These are phyloP conservation scores for Penicillium roqueforti DNA, from an alignment of 495 filamentous ascomycete species.

Conservation along the genomic window DNA sequence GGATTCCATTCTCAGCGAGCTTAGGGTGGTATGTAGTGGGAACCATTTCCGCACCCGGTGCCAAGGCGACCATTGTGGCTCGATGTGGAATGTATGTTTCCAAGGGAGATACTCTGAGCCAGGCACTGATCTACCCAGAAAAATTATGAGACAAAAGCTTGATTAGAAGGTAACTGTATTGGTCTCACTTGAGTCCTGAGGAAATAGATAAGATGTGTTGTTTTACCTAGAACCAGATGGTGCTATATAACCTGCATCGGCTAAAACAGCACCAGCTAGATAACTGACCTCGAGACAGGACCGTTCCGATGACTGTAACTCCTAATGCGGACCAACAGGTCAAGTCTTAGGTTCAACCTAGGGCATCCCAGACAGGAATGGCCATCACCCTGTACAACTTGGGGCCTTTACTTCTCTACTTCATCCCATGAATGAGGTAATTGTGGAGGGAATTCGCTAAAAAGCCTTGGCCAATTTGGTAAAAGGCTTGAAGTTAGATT, in stretches of 20 bases:
- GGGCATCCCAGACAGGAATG: slow-evolving; percentile 1
- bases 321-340: slow-evolving; percentile 22
- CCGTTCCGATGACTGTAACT: slow-evolving; percentile 22
- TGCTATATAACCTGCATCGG: slow-evolving; percentile 18
- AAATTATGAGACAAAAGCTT: background rate
- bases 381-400: slow-evolving; percentile 21
- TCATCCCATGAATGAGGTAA: background rate
- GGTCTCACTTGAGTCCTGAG: background rate
- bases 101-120: background rate
- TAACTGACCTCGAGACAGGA: background rate
- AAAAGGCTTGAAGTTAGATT: background rate
- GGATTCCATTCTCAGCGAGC: background rate
- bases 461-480: background rate
- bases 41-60: slow-evolving; percentile 14
- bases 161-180: background rate
- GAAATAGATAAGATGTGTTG: background rate
- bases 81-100: slow-evolving; percentile 1
- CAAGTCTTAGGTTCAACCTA: slow-evolving; percentile 15
- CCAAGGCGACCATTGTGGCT: slow-evolving; percentile 21
- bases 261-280: no score
- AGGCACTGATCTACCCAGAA: background rate
- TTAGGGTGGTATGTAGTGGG: slow-evolving; percentile 7
- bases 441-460: background rate
- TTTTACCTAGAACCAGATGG: slow-evolving; percentile 3
- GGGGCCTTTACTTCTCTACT: background rate